These are phyloP conservation scores for Stagonosporopsis chrysanthemi DNA, from an alignment of 2,329 filamentous ascomycete genomes.

Conservation along the genomic window DNA sequence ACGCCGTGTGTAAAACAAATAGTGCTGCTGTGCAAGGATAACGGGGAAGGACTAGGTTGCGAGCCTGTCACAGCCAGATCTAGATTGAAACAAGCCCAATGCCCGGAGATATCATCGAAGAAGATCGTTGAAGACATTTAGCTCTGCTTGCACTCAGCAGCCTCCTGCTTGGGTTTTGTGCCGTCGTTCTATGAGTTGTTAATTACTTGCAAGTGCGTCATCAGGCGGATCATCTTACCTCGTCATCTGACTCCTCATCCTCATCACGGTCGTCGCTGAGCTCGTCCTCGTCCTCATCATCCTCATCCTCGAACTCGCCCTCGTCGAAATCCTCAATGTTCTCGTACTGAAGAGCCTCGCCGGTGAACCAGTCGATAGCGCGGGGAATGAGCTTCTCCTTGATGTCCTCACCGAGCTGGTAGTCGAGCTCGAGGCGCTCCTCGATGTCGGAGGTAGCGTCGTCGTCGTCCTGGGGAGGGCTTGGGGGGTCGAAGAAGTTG, in stretches of 20 bases:
- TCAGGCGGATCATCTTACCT: slow-evolving; percentile 35
- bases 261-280: slow-evolving; percentile 82
- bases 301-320: slow-evolving; percentile 86
- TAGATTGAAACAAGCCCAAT: slow-evolving; percentile 40
- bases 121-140: slow-evolving; percentile 38
- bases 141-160: slow-evolving; percentile 56
- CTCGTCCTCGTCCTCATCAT: slow-evolving; percentile 91
- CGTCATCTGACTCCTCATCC: slow-evolving; percentile 62
- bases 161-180: slow-evolving; percentile 55
- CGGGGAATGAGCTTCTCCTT: slow-evolving; percentile 99
- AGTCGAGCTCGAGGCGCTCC: slow-evolving; percentile 96
- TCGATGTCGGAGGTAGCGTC: slow-evolving; percentile 90
- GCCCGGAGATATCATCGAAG: slow-evolving; percentile 28
- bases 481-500: slow-evolving; percentile 98
- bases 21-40: slow-evolving; percentile 25
- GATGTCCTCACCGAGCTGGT: slow-evolving; percentile 98
- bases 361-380: slow-evolving; percentile 99
- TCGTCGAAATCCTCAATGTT: slow-evolving; percentile 86
- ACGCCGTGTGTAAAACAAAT: slow-evolving; percentile 36
- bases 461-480: slow-evolving; percentile 76
- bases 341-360: slow-evolving; percentile 95
- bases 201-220: slow-evolving; percentile 11
- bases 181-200: slow-evolving; percentile 46
- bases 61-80: slow-evolving; percentile 30
- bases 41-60: slow-evolving; percentile 23